Evolutionary conservation across 2,329 filamentous ascomycete genomes (phyloP).

Genomic region (Chaetomiaceae sp.): DNA sequence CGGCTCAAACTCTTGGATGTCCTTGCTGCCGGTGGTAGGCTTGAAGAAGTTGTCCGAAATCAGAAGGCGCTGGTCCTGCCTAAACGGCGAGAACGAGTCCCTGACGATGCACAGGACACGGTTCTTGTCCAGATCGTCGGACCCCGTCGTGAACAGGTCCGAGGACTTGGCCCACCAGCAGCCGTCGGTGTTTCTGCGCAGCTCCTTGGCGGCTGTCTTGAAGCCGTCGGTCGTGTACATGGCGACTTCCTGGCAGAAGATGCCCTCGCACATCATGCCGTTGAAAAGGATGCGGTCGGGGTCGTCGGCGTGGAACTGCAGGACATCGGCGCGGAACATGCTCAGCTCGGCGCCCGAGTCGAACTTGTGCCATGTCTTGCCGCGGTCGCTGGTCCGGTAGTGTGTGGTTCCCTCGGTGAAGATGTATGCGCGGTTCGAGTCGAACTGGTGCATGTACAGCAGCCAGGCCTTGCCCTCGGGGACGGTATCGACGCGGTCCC

Average conservation of each 20-base stretch:
- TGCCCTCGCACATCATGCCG: conserved; percentile 62
- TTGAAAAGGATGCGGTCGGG: conserved; percentile 83
- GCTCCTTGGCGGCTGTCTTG: conserved; percentile 56
- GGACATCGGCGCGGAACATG: conserved; percentile 45
- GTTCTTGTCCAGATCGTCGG: conserved; percentile 60
- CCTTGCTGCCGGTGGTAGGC: conserved; percentile 40
- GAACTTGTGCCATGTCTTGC: conserved; percentile 76
- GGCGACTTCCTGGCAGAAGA: conserved; percentile 59
- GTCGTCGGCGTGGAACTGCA: conserved; percentile 80
- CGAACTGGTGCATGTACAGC: conserved; percentile 72
- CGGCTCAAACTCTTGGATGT: conserved; percentile 65
- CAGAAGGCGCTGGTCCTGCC: conserved; percentile 71
- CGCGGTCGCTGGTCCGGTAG: conserved; percentile 79
- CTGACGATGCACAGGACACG: conserved; percentile 77
- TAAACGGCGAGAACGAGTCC: conserved; percentile 65
- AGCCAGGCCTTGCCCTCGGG: conserved; percentile 58
- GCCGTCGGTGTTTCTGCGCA: conserved; percentile 65
- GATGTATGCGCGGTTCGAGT: conserved; percentile 74
- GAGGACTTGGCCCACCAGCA: conserved; percentile 87
- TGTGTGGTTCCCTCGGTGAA: conserved; percentile 66
- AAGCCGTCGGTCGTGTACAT: conserved; percentile 86
- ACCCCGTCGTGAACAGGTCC: conserved; percentile 65
- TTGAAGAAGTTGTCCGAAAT: conserved; percentile 82
- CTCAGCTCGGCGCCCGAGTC: conserved; percentile 55
- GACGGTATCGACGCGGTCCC: conserved; percentile 63